Conservation (phyloP, 2,329 filamentous ascomycete species). For the Sporothrix schenckii region DNA sequence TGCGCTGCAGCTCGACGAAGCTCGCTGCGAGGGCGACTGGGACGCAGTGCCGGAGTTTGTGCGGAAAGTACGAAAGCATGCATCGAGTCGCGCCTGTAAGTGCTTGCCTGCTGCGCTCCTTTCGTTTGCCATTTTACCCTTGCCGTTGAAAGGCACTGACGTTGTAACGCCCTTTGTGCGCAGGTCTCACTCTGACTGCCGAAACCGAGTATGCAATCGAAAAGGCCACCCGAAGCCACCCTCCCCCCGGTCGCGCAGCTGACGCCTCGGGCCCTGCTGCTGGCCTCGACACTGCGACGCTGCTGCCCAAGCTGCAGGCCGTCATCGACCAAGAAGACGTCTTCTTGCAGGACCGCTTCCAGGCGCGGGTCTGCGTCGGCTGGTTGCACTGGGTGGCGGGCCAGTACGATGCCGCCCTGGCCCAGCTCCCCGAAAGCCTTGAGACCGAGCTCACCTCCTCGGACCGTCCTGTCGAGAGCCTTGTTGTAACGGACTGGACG, state of each 20-base stretch:
- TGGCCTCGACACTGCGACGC: slow-evolving; percentile 51
- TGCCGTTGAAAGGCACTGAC: neutral
- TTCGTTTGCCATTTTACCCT: slow-evolving; percentile 32
- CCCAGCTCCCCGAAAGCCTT: slow-evolving; percentile 65
- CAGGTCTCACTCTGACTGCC: slow-evolving; percentile 71
- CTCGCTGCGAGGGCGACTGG: slow-evolving; percentile 88
- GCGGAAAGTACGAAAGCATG: slow-evolving; percentile 93
- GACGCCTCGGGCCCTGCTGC: slow-evolving; percentile 46
- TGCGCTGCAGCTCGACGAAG: slow-evolving; percentile 78
- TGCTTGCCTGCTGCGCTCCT: slow-evolving; percentile 26
- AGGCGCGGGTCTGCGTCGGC: slow-evolving; percentile 79
- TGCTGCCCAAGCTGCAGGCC: slow-evolving; percentile 56
- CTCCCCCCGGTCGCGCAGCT: slow-evolving; percentile 47
- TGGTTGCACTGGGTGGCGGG: slow-evolving; percentile 81
- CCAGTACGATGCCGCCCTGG: slow-evolving; percentile 65
- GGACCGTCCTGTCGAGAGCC: slow-evolving; percentile 47
- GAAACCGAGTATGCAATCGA: slow-evolving; percentile 69
- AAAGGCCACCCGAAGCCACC: slow-evolving; percentile 54
- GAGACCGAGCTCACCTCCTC: slow-evolving; percentile 56
- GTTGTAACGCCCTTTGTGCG: slow-evolving; percentile 24
- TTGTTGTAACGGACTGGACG: slow-evolving; percentile 71
- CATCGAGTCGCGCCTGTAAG: slow-evolving; percentile 80
- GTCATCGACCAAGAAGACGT: slow-evolving; percentile 62
- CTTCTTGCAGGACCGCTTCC: slow-evolving; percentile 65
- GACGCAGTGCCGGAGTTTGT: slow-evolving; percentile 82